Conservation (phyloP, 495 filamentous ascomycete genomes). For the Tricharina praecox region DNA sequence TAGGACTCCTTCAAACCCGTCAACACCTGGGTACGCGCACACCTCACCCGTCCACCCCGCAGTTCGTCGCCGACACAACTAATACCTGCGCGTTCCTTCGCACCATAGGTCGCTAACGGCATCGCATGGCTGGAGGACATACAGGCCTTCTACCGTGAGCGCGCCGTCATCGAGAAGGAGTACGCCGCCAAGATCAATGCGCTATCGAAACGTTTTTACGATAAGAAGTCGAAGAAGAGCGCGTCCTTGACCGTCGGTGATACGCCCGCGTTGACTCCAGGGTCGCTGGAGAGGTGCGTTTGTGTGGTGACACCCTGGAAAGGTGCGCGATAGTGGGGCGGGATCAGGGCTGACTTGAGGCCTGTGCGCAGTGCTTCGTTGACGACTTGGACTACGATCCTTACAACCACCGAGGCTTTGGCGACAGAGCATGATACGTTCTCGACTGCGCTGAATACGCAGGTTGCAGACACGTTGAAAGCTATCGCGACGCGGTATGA, state of each 20-base stretch:
- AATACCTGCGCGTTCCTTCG: not conserved
- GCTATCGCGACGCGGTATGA: slow-evolving; percentile 57
- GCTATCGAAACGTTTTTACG: slow-evolving; percentile 85
- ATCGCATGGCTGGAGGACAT: slow-evolving; percentile 94
- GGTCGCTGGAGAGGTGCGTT: slow-evolving; percentile 68
- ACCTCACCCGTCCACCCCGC: slow-evolving; percentile 19
- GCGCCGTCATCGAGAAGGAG: slow-evolving; percentile 87
- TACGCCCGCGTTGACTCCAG: slow-evolving; percentile 78
- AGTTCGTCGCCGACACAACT: slow-evolving; percentile 20
- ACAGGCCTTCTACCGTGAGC: slow-evolving; percentile 90
- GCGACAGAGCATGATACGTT: slow-evolving; percentile 80
- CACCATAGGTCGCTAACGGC: slow-evolving; percentile 51
- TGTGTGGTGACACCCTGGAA: not conserved
- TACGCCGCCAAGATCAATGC: slow-evolving; percentile 74
- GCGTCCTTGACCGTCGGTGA: slow-evolving; percentile 85
- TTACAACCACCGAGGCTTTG: slow-evolving; percentile 70
- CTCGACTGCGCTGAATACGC: slow-evolving; percentile 51
- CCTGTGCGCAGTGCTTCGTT: slow-evolving; percentile 52
- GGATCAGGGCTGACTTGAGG: not conserved
- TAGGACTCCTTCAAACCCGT: slow-evolving; percentile 92
- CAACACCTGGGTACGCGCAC: slow-evolving; percentile 69
- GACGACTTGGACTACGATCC: slow-evolving; percentile 90
- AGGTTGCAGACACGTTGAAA: slow-evolving; percentile 75
- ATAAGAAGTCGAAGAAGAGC: slow-evolving; percentile 86
- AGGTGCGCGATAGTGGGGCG: not conserved